Evolutionary conservation across 495 filamentous ascomycete genomes (phyloP).

Genomic region (Penicillium subrubescens): DNA sequence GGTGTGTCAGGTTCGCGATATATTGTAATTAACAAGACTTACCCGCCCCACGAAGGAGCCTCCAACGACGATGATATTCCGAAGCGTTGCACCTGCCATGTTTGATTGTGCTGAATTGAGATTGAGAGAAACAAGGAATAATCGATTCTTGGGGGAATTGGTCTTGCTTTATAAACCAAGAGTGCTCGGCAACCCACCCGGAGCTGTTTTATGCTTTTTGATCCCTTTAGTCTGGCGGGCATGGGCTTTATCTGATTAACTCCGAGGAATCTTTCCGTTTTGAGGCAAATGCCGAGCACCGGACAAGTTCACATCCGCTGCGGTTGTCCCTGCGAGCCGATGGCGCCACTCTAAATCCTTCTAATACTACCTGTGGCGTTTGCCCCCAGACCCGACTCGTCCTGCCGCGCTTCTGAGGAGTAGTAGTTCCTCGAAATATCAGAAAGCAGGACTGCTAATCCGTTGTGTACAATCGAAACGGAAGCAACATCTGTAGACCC

Average conservation of each 20-base stretch:
- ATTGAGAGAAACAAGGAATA: neutral
- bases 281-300: constrained; percentile 20
- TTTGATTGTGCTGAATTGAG: neutral
- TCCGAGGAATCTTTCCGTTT: constrained; percentile 19
- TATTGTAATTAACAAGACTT: constrained; percentile 1
- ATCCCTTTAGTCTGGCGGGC: neutral
- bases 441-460: neutral
- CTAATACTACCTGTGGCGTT: neutral
- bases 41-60: constrained; percentile 48
- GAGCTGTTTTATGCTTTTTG: neutral
- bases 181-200: neutral
- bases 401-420: neutral
- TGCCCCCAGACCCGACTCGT: neutral
- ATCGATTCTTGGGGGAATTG: neutral
- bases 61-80: constrained; percentile 46
- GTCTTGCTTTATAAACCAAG: constrained; percentile 3
- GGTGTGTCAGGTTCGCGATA: neutral
- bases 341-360: constrained; percentile 15
- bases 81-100: constrained; percentile 30
- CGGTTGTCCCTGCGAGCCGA: constrained; percentile 10
- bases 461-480: neutral
- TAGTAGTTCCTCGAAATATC: neutral
- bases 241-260: constrained; percentile 29
- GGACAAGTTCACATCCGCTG: constrained; percentile 19
- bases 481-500: too few species aligned